phyloP scores from a whole-genome alignment of 495 filamentous ascomycete species.

The Podospora fimiseda region DNA sequence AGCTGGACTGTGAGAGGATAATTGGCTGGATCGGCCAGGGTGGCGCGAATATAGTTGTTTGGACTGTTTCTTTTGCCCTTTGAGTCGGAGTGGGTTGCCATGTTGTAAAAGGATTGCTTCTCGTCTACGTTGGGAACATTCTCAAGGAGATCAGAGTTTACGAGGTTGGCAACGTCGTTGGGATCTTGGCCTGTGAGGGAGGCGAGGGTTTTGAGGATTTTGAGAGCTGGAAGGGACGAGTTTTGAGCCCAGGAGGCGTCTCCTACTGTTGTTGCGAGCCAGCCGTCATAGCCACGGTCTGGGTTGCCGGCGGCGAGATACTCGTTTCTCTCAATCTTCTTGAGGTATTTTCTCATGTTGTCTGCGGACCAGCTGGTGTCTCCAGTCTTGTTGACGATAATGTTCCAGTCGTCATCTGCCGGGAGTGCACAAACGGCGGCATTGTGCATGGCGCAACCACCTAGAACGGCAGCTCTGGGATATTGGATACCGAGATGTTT shows the following conservation, averaged over 20 bases:
- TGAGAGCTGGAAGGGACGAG: constrained; percentile 16
- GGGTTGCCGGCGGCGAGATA: constrained; percentile 32
- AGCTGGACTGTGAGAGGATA: constrained; percentile 42
- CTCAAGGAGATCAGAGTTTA: constrained; percentile 37
- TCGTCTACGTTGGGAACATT: constrained; percentile 32
- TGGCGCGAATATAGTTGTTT: constrained; percentile 40
- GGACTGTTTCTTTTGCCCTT: constrained; percentile 36
- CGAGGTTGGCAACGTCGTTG: constrained; percentile 20
- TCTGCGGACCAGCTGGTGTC: constrained; percentile 38
- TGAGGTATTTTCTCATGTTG: constrained; percentile 41
- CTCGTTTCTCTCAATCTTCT: constrained; percentile 40
- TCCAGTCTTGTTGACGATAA: constrained; percentile 39
- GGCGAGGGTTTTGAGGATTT: constrained; percentile 30
- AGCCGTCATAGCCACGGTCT: constrained; percentile 41
- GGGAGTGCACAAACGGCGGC: constrained; percentile 37
- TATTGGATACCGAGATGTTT: constrained; percentile 43
- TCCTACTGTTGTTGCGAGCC: constrained; percentile 33
- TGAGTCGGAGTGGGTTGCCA: constrained; percentile 34
- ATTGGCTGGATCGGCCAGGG: constrained; percentile 38
- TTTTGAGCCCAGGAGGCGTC: constrained; percentile 30
- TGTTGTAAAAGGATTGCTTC: constrained; percentile 37
- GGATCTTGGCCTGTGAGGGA: constrained; percentile 32
- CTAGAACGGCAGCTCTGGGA: constrained; percentile 41
- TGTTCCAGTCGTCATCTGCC: constrained; percentile 41
- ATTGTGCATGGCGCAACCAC: constrained; percentile 47